Base-by-base conservation (phyloP, 495 filamentous ascomycete species). In the Tricharina praecox region DNA sequence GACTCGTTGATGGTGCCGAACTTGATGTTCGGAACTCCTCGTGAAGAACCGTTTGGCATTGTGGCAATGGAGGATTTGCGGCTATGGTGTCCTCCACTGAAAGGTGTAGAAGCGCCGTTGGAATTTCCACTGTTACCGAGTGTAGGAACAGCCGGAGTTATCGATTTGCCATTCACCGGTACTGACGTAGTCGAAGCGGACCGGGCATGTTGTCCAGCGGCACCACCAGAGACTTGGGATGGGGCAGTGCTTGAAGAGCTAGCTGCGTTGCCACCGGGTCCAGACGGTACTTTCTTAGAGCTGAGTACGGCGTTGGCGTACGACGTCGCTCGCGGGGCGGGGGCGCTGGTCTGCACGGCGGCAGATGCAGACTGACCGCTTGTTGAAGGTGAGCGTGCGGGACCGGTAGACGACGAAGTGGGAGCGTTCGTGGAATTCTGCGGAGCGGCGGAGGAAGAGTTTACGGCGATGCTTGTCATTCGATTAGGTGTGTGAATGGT, bases 161-260 rank as follows among this genome's bases (percentile, higher is more conserved):
- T 60, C 47, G 53, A 60, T 48, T 55, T 59, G 49, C 58, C 57
- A 47, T 60, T 61, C 58, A 61, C 58, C 53, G 58, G 58, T 49
- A 47, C 42, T 47, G 58, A 40, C 51, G 58, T 51, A 41, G 56
- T 50, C 36, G 56, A 52, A 36, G 37, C 35, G 13, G 58, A 48
- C 39, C 57, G 58, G 47, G 51, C 58, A 61, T 61, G 61, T 51
- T 60, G 57, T 49, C 48, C 58, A 50, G 58, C 30, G 48, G 44
- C 53, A 60, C 56, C 57, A 40, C 40, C 46, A 46, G 50, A 38
- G 15, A 50, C 44, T 34, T 51, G 50, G 25, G 58, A 50, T 26
- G 55, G 33, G 33, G 25, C 42, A 19, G 41, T 24, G 24, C 16
- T 47, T 10, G 13, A 30, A 15, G 26, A 36, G 33, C n/a, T 25